Evolutionary conservation across 2,329 filamentous ascomycete genomes (phyloP).

Genomic region (Talaromyces sp.): DNA sequence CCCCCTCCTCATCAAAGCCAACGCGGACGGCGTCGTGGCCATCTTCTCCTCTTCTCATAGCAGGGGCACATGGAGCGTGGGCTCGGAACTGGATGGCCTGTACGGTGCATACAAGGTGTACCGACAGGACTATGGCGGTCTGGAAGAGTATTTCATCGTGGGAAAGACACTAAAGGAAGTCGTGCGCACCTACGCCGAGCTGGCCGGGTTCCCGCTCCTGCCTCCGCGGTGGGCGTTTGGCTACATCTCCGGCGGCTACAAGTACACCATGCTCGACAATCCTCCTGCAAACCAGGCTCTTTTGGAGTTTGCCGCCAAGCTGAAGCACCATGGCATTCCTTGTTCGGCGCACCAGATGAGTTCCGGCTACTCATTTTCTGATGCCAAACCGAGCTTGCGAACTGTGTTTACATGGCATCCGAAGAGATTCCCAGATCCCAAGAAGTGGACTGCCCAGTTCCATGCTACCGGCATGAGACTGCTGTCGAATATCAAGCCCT

Average conservation of each 20-base stretch:
- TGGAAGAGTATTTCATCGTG: constrained; percentile 65
- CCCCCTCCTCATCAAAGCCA: constrained; percentile 64
- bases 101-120: constrained; percentile 72
- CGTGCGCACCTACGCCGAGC: constrained; percentile 58
- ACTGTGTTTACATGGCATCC: constrained; percentile 69
- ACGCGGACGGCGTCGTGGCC: constrained; percentile 57
- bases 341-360: constrained; percentile 69
- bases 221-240: constrained; percentile 69
- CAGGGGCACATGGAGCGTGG: constrained; percentile 60
- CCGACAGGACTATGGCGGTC: constrained; percentile 63
- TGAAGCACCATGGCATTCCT: constrained; percentile 61
- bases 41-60: constrained; percentile 63
- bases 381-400: constrained; percentile 61
- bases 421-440: constrained; percentile 63
- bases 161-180: constrained; percentile 62
- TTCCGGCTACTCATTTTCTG: constrained; percentile 64
- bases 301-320: constrained; percentile 55
- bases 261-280: constrained; percentile 54
- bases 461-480: constrained; percentile 61
- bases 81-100: constrained; percentile 68
- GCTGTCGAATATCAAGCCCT: constrained; percentile 68
- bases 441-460: constrained; percentile 56
- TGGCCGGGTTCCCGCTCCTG: constrained; percentile 62
- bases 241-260: constrained; percentile 64
- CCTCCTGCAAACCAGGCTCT: constrained; percentile 52